Conservation (phyloP, 257 asterid genomes). For the Lycium barbarum region DNA sequence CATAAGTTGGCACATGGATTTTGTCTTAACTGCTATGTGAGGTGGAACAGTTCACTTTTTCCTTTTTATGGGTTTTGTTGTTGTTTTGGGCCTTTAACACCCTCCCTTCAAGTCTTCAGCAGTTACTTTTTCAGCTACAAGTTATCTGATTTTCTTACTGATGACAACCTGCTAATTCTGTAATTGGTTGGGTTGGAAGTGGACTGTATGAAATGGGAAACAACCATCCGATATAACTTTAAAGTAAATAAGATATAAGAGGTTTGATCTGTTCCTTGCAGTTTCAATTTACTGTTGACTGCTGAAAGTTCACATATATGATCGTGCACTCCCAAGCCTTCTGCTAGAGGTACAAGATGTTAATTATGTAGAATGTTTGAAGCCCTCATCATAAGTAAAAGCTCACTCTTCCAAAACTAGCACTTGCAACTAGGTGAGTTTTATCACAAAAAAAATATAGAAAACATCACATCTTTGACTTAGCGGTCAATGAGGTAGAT, state of each 20-base stretch:
- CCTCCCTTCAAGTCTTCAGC: neutral
- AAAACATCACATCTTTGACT: neutral
- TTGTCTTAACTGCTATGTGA: constrained; percentile 19
- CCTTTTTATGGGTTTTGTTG: neutral
- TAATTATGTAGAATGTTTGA: constrained; percentile 6
- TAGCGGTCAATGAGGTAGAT: neutral
- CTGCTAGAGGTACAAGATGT: neutral
- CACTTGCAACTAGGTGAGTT: neutral
- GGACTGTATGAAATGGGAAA: neutral
- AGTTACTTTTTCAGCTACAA: neutral
- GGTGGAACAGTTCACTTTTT: neutral
- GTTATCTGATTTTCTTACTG: constrained; percentile 17
- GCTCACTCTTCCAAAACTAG: neutral
- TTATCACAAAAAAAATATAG: neutral
- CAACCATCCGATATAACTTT: neutral
- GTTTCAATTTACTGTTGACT: constrained; percentile 8
- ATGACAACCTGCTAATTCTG: neutral
- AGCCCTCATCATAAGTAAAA: neutral
- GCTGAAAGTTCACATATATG: constrained; percentile 14
- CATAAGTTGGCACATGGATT: neutral
- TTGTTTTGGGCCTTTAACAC: neutral
- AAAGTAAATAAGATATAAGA: neutral
- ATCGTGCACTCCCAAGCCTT: neutral
- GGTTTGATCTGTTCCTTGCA: neutral
- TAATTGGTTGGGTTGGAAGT: constrained; percentile 4